Conservation (phyloP, 2,329 filamentous ascomycete genomes). For the Pseudogymnoascus sp. region DNA sequence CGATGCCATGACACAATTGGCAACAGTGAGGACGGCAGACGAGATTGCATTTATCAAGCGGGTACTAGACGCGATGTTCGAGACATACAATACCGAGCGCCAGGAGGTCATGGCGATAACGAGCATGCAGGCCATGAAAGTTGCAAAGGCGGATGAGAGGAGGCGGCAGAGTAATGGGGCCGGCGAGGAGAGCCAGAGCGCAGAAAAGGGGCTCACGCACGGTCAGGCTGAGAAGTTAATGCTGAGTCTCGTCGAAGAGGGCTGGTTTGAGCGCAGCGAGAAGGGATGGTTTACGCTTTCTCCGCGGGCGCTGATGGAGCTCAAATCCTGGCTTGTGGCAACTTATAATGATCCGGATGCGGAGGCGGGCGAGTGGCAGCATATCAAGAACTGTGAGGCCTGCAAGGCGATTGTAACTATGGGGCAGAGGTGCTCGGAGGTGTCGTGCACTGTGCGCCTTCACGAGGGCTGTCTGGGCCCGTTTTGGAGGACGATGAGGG, state of each 20-base stretch:
- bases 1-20: conserved; percentile 77
- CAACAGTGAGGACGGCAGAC: conserved; percentile 70
- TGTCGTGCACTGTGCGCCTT: conserved; percentile 59
- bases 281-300: conserved; percentile 68
- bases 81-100: conserved; percentile 70
- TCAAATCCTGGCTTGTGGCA: conserved; percentile 74
- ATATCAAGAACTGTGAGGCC: conserved; percentile 78
- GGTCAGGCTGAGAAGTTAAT: conserved; percentile 70
- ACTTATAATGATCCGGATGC: conserved; percentile 69
- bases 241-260: conserved; percentile 61
- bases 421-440: conserved; percentile 65
- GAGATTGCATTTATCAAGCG: conserved; percentile 87
- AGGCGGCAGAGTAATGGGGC: conserved; percentile 15
- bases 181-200: conserved; percentile 25
- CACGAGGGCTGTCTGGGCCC: conserved; percentile 69
- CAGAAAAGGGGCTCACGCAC: conserved; percentile 57
- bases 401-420: conserved; percentile 85
- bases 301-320: conserved; percentile 73
- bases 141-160: conserved; percentile 44
- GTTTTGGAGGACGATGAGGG: conserved; percentile 58
- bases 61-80: conserved; percentile 84
- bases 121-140: conserved; percentile 69
- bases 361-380: conserved; percentile 50
- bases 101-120: conserved; percentile 78
- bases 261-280: conserved; percentile 72